phyloP scores from a whole-genome alignment of 2,329 filamentous ascomycete species.

The Aspergillus sp. region DNA sequence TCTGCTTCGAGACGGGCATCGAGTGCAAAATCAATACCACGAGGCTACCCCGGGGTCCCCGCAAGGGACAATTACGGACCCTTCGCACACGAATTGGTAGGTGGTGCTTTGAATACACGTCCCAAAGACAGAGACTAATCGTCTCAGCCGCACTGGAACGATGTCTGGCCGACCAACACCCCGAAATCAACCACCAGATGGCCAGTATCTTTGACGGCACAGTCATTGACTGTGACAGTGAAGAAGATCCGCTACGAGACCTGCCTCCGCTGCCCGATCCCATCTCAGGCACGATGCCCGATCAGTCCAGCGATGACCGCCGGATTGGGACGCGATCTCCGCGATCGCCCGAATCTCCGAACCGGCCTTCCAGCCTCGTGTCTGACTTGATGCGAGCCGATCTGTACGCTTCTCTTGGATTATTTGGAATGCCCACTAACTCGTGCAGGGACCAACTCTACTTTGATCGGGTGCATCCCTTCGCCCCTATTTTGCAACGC shows the following conservation, averaged over 20 bases:
- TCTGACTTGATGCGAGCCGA: conserved; percentile 24
- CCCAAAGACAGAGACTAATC: neutral
- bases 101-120: neutral
- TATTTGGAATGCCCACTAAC: neutral
- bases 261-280: neutral
- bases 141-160: conserved; percentile 29
- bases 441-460: conserved; percentile 31
- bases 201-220: conserved; percentile 16
- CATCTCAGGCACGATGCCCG: neutral
- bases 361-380: conserved; percentile 12
- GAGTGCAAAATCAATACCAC: conserved; percentile 31
- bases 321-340: conserved; percentile 12
- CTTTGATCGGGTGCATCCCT: conserved; percentile 34
- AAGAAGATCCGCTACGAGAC: conserved; percentile 20
- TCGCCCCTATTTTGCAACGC: conserved; percentile 33
- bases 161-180: conserved; percentile 30
- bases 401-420: conserved; percentile 13
- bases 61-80: conserved; percentile 32
- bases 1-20: conserved; percentile 31
- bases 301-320: neutral
- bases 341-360: conserved; percentile 11
- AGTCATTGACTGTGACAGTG: conserved; percentile 18
- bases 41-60: conserved; percentile 29
- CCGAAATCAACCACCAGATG: conserved; percentile 23
- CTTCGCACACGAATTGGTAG: conserved; percentile 32